Conservation (phyloP, 495 filamentous ascomycete species). For the Penicillium roqueforti region DNA sequence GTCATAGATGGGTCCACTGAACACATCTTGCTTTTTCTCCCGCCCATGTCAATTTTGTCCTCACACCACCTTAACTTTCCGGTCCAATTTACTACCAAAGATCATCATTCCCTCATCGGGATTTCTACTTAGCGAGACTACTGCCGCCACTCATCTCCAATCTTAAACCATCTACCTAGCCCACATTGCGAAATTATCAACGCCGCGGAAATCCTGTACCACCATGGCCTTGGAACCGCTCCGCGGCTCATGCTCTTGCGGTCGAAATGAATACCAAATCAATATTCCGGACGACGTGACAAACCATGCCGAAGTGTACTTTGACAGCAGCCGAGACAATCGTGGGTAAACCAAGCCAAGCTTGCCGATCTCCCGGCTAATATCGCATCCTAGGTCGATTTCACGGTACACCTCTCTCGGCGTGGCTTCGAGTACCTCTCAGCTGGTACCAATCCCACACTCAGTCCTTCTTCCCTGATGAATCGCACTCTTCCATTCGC, state of each 20-base stretch:
- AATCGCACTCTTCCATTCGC: constrained; percentile 67
- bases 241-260: constrained; percentile 76
- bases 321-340: constrained; percentile 59
- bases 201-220: constrained; percentile 3
- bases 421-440: constrained; percentile 78
- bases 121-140: not conserved
- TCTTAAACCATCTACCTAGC: not conserved
- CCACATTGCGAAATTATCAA: not conserved
- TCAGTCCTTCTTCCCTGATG: constrained; percentile 70
- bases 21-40: constrained; percentile 12
- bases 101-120: not conserved
- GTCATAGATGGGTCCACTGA: constrained; percentile 28
- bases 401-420: constrained; percentile 65
- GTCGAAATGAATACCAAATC: constrained; percentile 77
- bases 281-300: constrained; percentile 54
- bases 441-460: constrained; percentile 68
- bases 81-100: not conserved
- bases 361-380: constrained; percentile 11
- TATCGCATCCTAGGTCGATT: constrained; percentile 49
- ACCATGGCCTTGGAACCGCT: constrained; percentile 47
- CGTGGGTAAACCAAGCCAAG: constrained; percentile 46
- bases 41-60: not conserved
- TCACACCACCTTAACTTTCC: not conserved
- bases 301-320: constrained; percentile 61
- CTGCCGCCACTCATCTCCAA: not conserved